Percentiles rank a stretch among this genome's conserved stretches.
Evolutionary conservation across 1,284 basidiomycete species (phyloP).

Genomic region (Apiotrichum akiyoshidainum): DNA sequence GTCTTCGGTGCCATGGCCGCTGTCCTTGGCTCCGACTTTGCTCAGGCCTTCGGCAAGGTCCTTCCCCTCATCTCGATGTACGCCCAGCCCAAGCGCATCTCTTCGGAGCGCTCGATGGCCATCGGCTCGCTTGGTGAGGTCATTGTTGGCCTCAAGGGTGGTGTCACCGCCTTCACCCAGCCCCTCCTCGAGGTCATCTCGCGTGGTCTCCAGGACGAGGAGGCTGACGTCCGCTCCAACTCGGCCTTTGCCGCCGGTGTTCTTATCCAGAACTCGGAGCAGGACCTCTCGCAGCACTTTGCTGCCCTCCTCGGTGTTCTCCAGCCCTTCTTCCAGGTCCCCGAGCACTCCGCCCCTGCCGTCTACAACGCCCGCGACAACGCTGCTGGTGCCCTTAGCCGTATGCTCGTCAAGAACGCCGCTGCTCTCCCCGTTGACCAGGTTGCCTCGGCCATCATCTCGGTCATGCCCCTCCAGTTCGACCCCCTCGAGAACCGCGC

Average conservation of each 20-base stretch:
- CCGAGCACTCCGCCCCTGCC: slow-evolving; percentile 56
- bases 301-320: slow-evolving; percentile 71
- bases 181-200: slow-evolving; percentile 77
- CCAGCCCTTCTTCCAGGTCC: slow-evolving; percentile 73
- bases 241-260: slow-evolving; percentile 93
- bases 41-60: slow-evolving; percentile 78
- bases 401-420: slow-evolving; percentile 81
- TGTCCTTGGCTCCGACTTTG: slow-evolving; percentile 80
- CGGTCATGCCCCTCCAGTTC: slow-evolving; percentile 78
- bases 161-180: slow-evolving; percentile 77
- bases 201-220: slow-evolving; percentile 75
- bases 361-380: slow-evolving; percentile 89
- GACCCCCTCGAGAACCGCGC: slow-evolving; percentile 87
- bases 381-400: slow-evolving; percentile 85
- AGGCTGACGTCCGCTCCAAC: slow-evolving; percentile 91
- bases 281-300: slow-evolving; percentile 83
- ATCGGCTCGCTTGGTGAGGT: slow-evolving; percentile 95
- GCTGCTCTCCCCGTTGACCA: slow-evolving; percentile 78
- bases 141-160: slow-evolving; percentile 83
- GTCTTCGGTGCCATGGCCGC: slow-evolving; percentile 87
- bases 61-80: slow-evolving; percentile 88
- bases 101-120: slow-evolving; percentile 87
- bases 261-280: slow-evolving; percentile 79
- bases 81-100: slow-evolving; percentile 81
- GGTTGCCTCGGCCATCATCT: slow-evolving; percentile 79